A percentile compares a stretch with the other conserved stretches of the same genome.
These are phyloP conservation scores for Ascochyta fabae DNA, from an alignment of 2,329 filamentous ascomycete genomes.

Conservation along the genomic window DNA sequence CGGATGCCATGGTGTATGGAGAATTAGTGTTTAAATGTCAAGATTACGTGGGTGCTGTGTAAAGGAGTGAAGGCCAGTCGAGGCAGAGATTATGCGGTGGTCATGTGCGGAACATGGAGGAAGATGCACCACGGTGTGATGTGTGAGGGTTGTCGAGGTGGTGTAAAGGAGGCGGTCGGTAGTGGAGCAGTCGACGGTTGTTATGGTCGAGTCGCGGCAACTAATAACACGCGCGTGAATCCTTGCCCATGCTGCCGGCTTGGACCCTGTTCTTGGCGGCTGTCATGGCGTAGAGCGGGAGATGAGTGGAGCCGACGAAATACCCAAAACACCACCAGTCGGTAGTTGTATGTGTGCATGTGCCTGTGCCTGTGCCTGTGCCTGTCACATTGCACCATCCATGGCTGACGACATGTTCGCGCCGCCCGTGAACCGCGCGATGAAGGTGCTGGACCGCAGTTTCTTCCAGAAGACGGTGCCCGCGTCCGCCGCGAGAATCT, in stretches of 20 bases:
- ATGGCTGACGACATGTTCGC: constrained; percentile 66
- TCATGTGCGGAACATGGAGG: constrained; percentile 34
- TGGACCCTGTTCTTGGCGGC: constrained; percentile 20
- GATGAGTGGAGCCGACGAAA: neutral
- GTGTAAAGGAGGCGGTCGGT: constrained; percentile 33
- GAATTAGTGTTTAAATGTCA: constrained; percentile 6
- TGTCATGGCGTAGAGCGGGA: constrained; percentile 18
- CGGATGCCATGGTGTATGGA: constrained; percentile 64
- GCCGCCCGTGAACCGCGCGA: constrained; percentile 80
- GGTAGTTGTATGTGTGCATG: neutral
- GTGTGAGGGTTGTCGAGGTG: neutral
- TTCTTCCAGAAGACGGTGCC: constrained; percentile 81
- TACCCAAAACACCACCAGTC: neutral
- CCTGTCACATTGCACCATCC: constrained; percentile 2
- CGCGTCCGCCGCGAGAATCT: constrained; percentile 78
- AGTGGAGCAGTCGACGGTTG: constrained; percentile 17
- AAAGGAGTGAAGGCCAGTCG: constrained; percentile 23
- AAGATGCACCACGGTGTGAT: constrained; percentile 36
- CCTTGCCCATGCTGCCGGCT: constrained; percentile 24
- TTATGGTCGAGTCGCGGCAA: constrained; percentile 35
- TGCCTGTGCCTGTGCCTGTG: neutral
- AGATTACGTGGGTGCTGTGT: constrained; percentile 11
- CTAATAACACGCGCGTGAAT: constrained; percentile 39
- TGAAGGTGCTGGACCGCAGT: constrained; percentile 79
- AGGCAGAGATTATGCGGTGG: constrained; percentile 19